Base-by-base conservation (phyloP, 2,329 filamentous ascomycete species). In the Monilinia fructigena region DNA sequence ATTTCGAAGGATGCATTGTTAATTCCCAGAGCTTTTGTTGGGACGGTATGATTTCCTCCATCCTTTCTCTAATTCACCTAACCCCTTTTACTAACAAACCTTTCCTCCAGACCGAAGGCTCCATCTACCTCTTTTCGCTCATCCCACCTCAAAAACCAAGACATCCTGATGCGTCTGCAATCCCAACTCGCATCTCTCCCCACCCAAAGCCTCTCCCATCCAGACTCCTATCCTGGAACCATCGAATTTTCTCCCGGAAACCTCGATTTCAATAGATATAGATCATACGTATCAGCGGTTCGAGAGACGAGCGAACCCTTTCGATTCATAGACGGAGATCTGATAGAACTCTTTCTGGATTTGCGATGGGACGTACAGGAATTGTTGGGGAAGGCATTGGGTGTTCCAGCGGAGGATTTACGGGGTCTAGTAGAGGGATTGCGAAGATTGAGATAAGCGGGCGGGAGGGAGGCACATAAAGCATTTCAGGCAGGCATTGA, bases 281-380 rank as follows among this genome's bases (percentile, higher is more conserved):
- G 95, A n/a, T 90, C 90, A 0, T 96, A 94, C 79, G 87, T 87
- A 68, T 96, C 87, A 64, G 82, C 86, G 31, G 87, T 89, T 35
- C 81, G 88, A 23, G 86, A 90, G 67, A 85, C 86, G 0, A 88
- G 90, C 0, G 91, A 89, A 50, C 94, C 95, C 0, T 91, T 87
- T 74, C 84, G 94, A 1, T 98, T 98, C 73, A 86, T 99, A 16
- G 95, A 99, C 74, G 95, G 94, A 0, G 94, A 97, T 76, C 81
- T 98, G 73, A 82, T 99, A 16, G 94, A 98, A 79, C 79, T 86
- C 62, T 97, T 97, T 75, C 77, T 98, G 71, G 88, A 93, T 70
- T 80, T 91, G 69, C 82, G 85, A 55, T 86, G 89, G 65, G 80
- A 81, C 48, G 79, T 79, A 52, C 86, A 88, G 77, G 80, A 79